Evolutionary conservation across 257 asterid species (phyloP).

Genomic region (Coffea eugenioides): DNA sequence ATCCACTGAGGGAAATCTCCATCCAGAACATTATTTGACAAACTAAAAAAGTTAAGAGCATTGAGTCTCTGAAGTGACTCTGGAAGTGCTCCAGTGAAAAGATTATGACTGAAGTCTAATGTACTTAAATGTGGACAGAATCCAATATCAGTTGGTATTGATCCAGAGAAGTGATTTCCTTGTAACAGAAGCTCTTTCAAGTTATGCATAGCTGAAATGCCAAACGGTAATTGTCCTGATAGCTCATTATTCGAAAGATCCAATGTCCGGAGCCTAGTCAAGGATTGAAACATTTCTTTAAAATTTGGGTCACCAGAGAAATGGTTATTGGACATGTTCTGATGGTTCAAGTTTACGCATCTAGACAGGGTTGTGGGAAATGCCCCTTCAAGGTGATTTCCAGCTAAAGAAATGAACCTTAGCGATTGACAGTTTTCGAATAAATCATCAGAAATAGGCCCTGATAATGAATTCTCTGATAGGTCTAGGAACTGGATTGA

Average conservation of each 20-base stretch:
- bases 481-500: constrained; percentile 74
- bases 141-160: constrained; percentile 69
- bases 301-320: constrained; percentile 66
- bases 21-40: constrained; percentile 46
- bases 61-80: constrained; percentile 50
- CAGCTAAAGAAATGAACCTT: constrained; percentile 53
- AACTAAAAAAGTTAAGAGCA: constrained; percentile 35
- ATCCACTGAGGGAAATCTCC: constrained; percentile 87
- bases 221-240: constrained; percentile 55
- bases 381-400: constrained; percentile 60
- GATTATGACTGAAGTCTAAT: constrained; percentile 56
- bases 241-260: constrained; percentile 69
- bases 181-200: constrained; percentile 56
- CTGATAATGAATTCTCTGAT: constrained; percentile 61
- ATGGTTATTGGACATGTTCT: constrained; percentile 59
- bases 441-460: constrained; percentile 47
- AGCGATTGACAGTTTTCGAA: constrained; percentile 45
- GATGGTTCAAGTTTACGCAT: constrained; percentile 58
- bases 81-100: constrained; percentile 51
- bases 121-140: constrained; percentile 58
- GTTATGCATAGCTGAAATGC: constrained; percentile 52
- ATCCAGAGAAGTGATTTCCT: constrained; percentile 65
- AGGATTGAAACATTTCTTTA: constrained; percentile 40
- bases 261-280: constrained; percentile 62
- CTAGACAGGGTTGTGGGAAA: constrained; percentile 43